Percentiles rank a stretch among this genome's conserved stretches.
These are phyloP conservation scores for Backusella sp. DNA, from an alignment of 192 early-diverging fungal genomes.

Conservation along the genomic window DNA sequence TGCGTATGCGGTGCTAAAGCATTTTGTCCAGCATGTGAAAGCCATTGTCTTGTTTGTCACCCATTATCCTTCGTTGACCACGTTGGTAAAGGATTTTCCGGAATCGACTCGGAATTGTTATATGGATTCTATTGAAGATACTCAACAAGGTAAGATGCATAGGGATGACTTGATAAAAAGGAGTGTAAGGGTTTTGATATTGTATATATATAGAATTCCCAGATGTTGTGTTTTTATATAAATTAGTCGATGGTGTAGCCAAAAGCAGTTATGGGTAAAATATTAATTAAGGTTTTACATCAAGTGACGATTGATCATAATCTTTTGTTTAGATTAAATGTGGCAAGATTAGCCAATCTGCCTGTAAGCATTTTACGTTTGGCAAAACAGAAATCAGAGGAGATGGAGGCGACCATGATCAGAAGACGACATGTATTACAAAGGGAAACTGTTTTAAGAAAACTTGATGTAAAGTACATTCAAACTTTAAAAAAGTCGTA, in stretches of 20 bases:
- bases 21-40: constrained; percentile 50
- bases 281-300: not conserved
- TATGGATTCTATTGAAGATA: constrained; percentile 55
- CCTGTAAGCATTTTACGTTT: constrained; percentile 46
- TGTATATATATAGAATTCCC: constrained; percentile 4
- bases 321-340: constrained; percentile 52
- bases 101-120: constrained; percentile 36
- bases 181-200: constrained; percentile 9
- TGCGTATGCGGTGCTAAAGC: constrained; percentile 61
- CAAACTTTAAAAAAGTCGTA: too few relatives aligned
- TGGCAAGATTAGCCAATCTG: constrained; percentile 66
- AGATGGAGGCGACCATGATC: constrained; percentile 30
- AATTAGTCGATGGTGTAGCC: constrained; percentile 60
- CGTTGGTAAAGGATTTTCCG: constrained; percentile 38
- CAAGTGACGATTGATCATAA: constrained; percentile 4
- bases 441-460: not conserved
- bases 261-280: constrained; percentile 65
- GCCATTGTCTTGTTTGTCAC: constrained; percentile 75
- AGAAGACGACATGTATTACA: not conserved
- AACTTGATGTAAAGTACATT: not conserved
- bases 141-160: constrained; percentile 12
- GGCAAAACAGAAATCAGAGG: constrained; percentile 56
- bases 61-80: constrained; percentile 71
- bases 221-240: constrained; percentile 69
- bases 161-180: not conserved